Percentiles rank a stretch among this genome's conserved stretches.
These are phyloP conservation scores for Tolypocladium ophioglossoides DNA, from an alignment of 2,329 filamentous ascomycete genomes.

Conservation along the genomic window DNA sequence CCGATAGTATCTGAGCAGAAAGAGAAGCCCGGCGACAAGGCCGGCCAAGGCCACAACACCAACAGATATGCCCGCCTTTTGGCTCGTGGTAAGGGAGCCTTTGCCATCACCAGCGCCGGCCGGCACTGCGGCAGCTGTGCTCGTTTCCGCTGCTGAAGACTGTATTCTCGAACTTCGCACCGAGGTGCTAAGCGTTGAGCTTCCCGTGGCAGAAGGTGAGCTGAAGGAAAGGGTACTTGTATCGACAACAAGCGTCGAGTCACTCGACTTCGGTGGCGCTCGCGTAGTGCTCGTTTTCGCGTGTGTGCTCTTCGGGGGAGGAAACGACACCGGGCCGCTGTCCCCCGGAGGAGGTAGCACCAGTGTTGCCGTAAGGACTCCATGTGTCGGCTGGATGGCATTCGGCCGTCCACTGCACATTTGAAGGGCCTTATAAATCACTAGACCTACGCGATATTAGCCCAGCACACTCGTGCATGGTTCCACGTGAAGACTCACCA, in stretches of 20 bases:
- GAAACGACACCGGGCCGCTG: conserved; percentile 16
- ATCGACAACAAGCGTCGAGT: conserved; percentile 2
- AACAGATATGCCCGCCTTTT: conserved; percentile 48
- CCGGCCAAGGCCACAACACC: conserved; percentile 39
- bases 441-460: conserved; percentile 12
- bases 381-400: conserved; percentile 47
- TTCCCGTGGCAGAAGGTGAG: not conserved
- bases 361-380: conserved; percentile 47
- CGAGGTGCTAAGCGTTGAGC: not conserved
- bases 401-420: conserved; percentile 45
- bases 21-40: conserved; percentile 36
- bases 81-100: conserved; percentile 22
- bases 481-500: conserved; percentile 14
- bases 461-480: too few relatives aligned
- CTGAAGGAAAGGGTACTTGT: conserved; percentile 1
- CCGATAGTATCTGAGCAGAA: conserved; percentile 31
- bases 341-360: conserved; percentile 20
- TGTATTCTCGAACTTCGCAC: not conserved
- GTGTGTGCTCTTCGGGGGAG: conserved; percentile 5
- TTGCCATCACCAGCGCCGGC: conserved; percentile 6
- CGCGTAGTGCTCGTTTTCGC: not conserved
- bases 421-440: conserved; percentile 38
- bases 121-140: conserved; percentile 2
- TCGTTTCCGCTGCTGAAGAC: conserved; percentile 1
- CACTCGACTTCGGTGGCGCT: conserved; percentile 2